phyloP scores from a whole-genome alignment of 345 rosid species.

The Lepidium didymum region DNA sequence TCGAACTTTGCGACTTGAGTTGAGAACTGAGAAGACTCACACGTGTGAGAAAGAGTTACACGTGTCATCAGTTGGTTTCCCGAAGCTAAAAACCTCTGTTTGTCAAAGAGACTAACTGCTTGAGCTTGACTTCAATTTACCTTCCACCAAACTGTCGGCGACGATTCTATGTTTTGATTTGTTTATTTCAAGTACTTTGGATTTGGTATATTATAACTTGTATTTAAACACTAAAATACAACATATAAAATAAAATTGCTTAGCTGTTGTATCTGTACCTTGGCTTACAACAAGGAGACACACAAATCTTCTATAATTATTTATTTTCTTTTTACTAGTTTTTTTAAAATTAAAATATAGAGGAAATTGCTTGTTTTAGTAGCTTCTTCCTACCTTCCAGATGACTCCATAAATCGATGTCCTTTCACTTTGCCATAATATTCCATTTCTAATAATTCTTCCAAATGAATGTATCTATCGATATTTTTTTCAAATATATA shows the following conservation, averaged over 20 bases:
- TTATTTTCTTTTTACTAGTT: background rate
- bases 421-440: constrained; percentile 22
- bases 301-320: constrained; percentile 35
- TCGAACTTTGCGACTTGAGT: background rate
- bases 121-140: too few relatives aligned
- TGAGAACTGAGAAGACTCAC: constrained; percentile 4
- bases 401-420: constrained; percentile 35
- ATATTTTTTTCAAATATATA: background rate
- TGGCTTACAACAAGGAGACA: constrained; percentile 31
- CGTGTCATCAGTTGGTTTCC: constrained; percentile 7
- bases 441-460: constrained; percentile 2
- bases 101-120: too few relatives aligned
- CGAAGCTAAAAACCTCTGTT: too few relatives aligned
- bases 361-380: constrained; percentile 2
- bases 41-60: background rate
- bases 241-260: constrained; percentile 20
- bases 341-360: background rate
- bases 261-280: constrained; percentile 50
- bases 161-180: constrained; percentile 9
- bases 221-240: background rate
- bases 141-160: too few relatives aligned
- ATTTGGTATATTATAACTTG: background rate
- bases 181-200: constrained; percentile 2
- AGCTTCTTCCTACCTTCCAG: constrained; percentile 58
- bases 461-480: background rate